Evolutionary conservation across 1,284 basidiomycete species (phyloP), one percentile per base, ranked within the genome.

Genomic region (Puccinia triticina): DNA sequence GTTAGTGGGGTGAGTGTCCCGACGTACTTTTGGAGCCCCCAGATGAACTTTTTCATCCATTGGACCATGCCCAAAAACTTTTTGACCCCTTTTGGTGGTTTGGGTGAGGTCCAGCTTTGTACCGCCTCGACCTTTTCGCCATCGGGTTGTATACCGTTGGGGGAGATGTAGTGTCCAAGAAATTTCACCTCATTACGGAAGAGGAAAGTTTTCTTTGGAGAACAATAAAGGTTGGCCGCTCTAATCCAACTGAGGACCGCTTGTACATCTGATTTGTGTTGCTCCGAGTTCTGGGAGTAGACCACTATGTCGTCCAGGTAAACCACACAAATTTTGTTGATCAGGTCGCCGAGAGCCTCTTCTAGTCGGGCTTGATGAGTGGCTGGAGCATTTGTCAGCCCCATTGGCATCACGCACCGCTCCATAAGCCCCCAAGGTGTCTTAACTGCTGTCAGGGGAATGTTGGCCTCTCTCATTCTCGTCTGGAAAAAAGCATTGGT

Each of bases 401-500:
- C 87, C 72, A 88, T 88, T 0, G 87, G 88, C 87, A 89, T 88
- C n/a, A 89, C 87, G 1, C 84, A 75, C 81, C 84, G 88, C 83
- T 89, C 86, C 82, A 86, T 89, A 2, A 86, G 84, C 0, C 89
- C 88, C 26, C 86, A 87, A 23, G 85, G 86, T 0, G 86, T 88
- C 2, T 83, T 40, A 83, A 89, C 88, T 0, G 87, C 86, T 0
- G 88, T 88, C n/a, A 74, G 72, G 26, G 72, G 72, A 0, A 88
- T 85, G 73, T 88, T 84, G 32, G 88, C 87, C 0, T 87, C 87
- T 74, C 88, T 86, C 7, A 89, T 84, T 0, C 84, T 78, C 0
- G 87, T 89, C 78, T 89, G 89, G 83, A 88, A 89, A 83, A 89
- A 0, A 89, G 84, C 48, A n/a, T n/a, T n/a, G n/a, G n/a, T n/a